phyloP scores from a whole-genome alignment of 2,329 filamentous ascomycete genomes.

The Arthrobotrys pseudoclavata region DNA sequence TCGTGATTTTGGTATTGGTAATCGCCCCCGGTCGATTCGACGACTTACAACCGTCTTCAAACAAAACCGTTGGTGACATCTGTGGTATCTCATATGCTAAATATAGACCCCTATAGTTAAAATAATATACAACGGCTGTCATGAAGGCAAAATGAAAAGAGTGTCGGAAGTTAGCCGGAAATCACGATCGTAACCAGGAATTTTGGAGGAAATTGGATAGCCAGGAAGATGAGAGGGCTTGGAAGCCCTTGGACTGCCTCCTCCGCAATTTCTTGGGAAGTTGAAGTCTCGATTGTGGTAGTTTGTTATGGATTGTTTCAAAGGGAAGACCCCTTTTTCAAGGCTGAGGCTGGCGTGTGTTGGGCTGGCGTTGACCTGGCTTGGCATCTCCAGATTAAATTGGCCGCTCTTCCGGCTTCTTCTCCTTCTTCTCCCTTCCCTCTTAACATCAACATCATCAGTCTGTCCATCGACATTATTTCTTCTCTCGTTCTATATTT shows the following conservation, averaged over 20 bases:
- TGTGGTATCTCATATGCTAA: conserved; percentile 11
- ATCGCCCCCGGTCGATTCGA: too few species aligned
- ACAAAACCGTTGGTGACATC: not conserved
- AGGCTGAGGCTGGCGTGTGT: conserved; percentile 22
- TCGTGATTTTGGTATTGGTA: too few species aligned
- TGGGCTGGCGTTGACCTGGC: conserved; percentile 14
- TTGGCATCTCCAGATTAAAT: conserved; percentile 26
- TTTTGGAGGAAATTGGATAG: conserved; percentile 3
- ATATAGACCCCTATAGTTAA: not conserved
- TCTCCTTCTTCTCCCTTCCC: conserved; percentile 15
- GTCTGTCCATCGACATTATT: conserved; percentile 41
- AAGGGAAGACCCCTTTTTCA: conserved; percentile 33
- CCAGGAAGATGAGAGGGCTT: conserved; percentile 28
- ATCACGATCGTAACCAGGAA: not conserved
- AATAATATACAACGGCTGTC: too few species aligned
- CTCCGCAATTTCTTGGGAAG: conserved; percentile 27
- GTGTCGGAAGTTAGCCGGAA: not conserved
- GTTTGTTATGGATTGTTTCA: conserved; percentile 27
- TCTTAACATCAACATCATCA: conserved; percentile 23
- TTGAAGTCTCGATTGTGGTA: not conserved
- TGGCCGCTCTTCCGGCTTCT: conserved; percentile 15
- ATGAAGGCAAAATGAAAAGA: not conserved
- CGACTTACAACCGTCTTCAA: not conserved
- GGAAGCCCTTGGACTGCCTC: conserved; percentile 10
- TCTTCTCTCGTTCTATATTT: conserved; percentile 35